phyloP scores from a whole-genome alignment of 805 yeast genomes.

The Ogataea siamensis region DNA sequence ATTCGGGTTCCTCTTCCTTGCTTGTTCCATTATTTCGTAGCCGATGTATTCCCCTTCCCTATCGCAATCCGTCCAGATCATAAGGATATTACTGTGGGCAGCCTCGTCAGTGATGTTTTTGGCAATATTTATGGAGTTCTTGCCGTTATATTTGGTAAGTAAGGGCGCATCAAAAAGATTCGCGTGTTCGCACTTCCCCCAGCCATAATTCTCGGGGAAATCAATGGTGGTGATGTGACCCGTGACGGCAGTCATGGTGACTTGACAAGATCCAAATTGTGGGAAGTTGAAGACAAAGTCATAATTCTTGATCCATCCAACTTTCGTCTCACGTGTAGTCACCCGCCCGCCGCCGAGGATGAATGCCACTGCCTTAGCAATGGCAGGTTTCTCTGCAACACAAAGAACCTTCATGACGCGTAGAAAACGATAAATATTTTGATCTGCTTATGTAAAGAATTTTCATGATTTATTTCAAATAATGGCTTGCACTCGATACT shows the following conservation, averaged over 20 bases:
- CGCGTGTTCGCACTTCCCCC: constrained; percentile 67
- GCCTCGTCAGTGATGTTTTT: constrained; percentile 69
- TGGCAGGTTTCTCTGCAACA: constrained; percentile 96
- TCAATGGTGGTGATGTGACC: constrained; percentile 77
- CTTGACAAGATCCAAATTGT: constrained; percentile 60
- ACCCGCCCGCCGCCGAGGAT: constrained; percentile 74
- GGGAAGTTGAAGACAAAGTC: constrained; percentile 71
- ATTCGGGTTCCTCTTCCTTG: constrained; percentile 47
- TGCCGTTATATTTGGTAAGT: constrained; percentile 33
- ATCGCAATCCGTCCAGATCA: constrained; percentile 99
- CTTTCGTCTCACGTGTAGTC: constrained; percentile 44
- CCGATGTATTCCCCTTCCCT: constrained; percentile 96
- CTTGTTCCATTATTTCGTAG: constrained; percentile 73
- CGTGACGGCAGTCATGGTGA: constrained; percentile 88
- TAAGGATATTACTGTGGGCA: constrained; percentile 54
- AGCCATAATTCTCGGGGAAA: constrained; percentile 57
- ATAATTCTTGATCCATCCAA: constrained; percentile 73
- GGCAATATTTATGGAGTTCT: constrained; percentile 45
- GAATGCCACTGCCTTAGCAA: constrained; percentile 77
- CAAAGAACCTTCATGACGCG: constrained; percentile 70
- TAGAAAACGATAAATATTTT: constrained; percentile 1
- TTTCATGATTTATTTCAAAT: not conserved
- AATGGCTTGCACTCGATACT: constrained; percentile 16
- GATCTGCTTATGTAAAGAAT: constrained; percentile 8
- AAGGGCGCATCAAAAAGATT: constrained; percentile 71